Conservation (phyloP, 73 alveolate genomes). For the Effrenium voratum region DNA sequence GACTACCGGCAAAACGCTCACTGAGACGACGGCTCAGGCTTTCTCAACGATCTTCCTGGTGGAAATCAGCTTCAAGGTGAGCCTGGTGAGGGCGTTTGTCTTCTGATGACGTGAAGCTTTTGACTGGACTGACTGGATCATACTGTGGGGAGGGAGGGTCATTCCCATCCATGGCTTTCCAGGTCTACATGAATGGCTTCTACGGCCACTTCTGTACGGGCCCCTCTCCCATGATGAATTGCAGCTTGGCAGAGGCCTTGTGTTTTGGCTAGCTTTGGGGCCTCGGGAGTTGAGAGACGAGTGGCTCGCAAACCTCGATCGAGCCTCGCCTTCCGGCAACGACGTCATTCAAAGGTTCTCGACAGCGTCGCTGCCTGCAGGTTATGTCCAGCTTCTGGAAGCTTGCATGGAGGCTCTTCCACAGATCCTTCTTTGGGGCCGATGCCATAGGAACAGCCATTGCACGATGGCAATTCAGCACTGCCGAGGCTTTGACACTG, state of each 20-base stretch:
- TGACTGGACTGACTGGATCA: neutral
- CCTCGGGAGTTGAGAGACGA: no score
- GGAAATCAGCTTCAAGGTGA: slow-evolving; percentile 27
- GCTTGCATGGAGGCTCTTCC: no score
- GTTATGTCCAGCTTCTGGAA: no score
- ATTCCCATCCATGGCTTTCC: neutral
- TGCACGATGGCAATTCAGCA: neutral
- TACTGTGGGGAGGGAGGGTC: neutral
- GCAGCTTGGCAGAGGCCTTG: neutral
- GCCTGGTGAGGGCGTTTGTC: neutral
- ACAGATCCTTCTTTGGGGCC: no score
- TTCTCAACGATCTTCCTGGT: slow-evolving; percentile 10
- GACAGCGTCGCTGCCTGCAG: no score
- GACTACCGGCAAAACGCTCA: no score
- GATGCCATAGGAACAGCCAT: neutral
- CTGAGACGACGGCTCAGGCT: slow-evolving; percentile 7
- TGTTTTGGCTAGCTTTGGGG: neutral
- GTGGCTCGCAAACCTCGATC: no score
- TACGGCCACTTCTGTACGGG: slow-evolving; percentile 52
- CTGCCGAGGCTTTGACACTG: slow-evolving; percentile 33
- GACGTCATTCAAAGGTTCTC: no score
- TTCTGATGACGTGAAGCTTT: neutral
- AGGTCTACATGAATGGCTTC: slow-evolving; percentile 75
- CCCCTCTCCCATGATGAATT: slow-evolving; percentile 21
- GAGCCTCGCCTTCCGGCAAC: no score